phyloP scores from a whole-genome alignment of 1,284 basidiomycete genomes.

The Termitomyces sp. region DNA sequence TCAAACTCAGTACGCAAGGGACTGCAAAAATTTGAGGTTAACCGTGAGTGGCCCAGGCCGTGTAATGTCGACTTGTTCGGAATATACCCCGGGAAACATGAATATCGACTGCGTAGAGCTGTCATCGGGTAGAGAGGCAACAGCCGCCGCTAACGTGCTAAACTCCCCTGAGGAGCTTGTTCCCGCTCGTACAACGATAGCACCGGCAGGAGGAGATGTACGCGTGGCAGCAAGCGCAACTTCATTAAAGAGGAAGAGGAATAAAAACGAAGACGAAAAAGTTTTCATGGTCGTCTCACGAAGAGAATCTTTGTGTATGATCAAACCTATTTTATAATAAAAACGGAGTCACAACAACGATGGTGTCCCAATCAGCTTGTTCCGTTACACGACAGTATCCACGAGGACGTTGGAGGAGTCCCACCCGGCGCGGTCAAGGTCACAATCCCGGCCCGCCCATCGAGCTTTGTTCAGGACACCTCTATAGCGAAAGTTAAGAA shows the following conservation, averaged over 20 bases:
- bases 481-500: background rate
- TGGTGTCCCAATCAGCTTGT: background rate
- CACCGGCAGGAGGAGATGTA: conserved; percentile 40
- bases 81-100: conserved; percentile 50
- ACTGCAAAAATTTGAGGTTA: background rate
- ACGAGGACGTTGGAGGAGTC: background rate
- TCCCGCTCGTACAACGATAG: conserved; percentile 38
- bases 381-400: background rate
- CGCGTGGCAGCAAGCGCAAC: conserved; percentile 28
- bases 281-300: background rate
- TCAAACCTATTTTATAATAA: background rate
- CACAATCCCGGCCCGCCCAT: background rate
- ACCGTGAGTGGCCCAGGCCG: conserved; percentile 40
- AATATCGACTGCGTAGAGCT: conserved; percentile 41
- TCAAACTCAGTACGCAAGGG: background rate
- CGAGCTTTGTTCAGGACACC: background rate
- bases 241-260: background rate
- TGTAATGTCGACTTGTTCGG: conserved; percentile 47
- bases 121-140: conserved; percentile 40
- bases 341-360: background rate
- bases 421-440: background rate
- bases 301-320: background rate
- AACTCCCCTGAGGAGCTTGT: conserved; percentile 39
- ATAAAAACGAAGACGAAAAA: background rate
- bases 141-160: conserved; percentile 34